Percentiles rank a stretch among this genome's conserved stretches.
Conservation (phyloP, 306 rosid species). For the Ziziphus jujuba region DNA sequence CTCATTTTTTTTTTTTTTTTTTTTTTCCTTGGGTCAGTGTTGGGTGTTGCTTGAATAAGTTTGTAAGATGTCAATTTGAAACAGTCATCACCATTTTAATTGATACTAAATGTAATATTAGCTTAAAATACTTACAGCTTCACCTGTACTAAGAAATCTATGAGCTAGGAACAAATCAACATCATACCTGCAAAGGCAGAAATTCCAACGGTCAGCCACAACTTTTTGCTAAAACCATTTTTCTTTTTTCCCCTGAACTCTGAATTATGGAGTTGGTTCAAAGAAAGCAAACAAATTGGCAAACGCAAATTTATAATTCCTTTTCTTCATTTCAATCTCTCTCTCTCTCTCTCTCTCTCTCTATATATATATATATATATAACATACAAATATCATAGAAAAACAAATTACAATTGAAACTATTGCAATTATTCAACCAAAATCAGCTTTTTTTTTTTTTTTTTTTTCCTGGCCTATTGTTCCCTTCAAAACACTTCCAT, state of each 20-base stretch:
- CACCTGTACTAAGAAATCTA: constrained; percentile 64
- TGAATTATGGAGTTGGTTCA: background rate
- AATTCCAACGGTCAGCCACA: background rate
- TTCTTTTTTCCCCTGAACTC: background rate
- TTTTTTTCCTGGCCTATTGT: background rate
- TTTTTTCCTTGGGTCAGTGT: background rate
- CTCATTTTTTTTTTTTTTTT: background rate
- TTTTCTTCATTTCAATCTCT: background rate
- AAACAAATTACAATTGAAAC: too few species aligned
- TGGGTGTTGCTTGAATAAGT: background rate
- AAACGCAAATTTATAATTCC: too few species aligned
- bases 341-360: too few species aligned
- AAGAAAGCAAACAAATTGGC: background rate
- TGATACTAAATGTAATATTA: background rate
- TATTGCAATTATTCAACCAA: too few species aligned
- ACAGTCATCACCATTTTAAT: too few species aligned
- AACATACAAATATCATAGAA: too few species aligned
- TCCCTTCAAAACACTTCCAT: background rate
- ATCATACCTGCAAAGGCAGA: constrained; percentile 75
- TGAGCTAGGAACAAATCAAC: constrained; percentile 72
- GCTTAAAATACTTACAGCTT: constrained; percentile 65
- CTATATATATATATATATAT: too few species aligned
- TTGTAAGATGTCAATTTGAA: background rate
- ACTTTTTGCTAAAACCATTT: background rate
- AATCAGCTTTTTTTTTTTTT: background rate